Evolutionary conservation across 2,329 filamentous ascomycete species (phyloP).

Genomic region (Ophiocordyceps unilateralis): DNA sequence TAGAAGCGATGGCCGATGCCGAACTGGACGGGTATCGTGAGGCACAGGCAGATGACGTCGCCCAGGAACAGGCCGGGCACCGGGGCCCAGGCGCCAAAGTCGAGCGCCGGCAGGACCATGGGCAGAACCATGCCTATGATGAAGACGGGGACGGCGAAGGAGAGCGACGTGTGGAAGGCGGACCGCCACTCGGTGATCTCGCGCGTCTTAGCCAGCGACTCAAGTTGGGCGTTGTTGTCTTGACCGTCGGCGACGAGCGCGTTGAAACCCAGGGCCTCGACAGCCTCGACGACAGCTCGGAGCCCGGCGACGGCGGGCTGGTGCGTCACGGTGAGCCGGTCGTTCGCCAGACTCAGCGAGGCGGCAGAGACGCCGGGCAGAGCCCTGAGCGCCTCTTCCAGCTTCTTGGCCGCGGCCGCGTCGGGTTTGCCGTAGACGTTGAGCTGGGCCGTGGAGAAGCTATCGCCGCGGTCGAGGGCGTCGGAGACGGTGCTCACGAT

Average conservation of each 20-base stretch:
- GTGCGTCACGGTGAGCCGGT: conserved; percentile 57
- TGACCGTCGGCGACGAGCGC: conserved; percentile 80
- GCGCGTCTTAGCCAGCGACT: conserved; percentile 88
- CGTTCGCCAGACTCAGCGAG: conserved; percentile 54
- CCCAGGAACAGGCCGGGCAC: conserved; percentile 71
- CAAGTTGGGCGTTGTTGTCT: conserved; percentile 91
- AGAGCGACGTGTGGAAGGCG: conserved; percentile 60
- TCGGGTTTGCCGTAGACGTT: conserved; percentile 70
- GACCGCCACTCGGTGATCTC: conserved; percentile 87
- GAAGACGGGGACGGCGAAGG: conserved; percentile 81
- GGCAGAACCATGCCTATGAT: conserved; percentile 86
- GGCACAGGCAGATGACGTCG: conserved; percentile 63
- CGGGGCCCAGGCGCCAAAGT: conserved; percentile 55
- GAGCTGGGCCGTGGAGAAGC: conserved; percentile 50
- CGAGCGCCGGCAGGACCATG: conserved; percentile 60
- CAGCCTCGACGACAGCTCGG: conserved; percentile 61
- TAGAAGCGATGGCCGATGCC: conserved; percentile 94
- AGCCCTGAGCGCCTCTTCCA: conserved; percentile 51
- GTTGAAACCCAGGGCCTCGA: conserved; percentile 75
- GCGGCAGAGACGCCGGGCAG: conserved; percentile 60
- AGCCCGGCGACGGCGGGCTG: conserved; percentile 58
- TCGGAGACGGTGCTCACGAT: conserved; percentile 62
- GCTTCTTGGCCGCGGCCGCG: conserved; percentile 48
- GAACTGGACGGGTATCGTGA: conserved; percentile 91
- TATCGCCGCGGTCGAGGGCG: conserved; percentile 32